These are phyloP conservation scores for Ustilago esculenta DNA, from an alignment of 1,284 basidiomycete species.

Conservation along the genomic window DNA sequence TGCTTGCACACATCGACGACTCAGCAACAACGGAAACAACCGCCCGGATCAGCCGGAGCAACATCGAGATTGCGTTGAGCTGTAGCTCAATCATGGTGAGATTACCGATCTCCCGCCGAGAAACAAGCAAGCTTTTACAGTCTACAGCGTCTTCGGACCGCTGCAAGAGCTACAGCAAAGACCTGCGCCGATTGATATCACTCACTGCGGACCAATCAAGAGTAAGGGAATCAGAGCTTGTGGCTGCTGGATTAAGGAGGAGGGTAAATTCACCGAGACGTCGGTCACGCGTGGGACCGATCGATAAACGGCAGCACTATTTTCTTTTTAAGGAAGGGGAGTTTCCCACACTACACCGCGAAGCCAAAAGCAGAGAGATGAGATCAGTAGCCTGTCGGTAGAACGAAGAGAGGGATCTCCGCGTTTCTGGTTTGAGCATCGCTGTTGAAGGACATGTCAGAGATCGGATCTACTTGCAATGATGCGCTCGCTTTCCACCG, in stretches of 20 bases:
- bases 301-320: slow-evolving; percentile 41
- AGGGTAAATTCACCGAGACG: slow-evolving; percentile 8
- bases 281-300: slow-evolving; percentile 13
- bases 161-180: slow-evolving; percentile 6
- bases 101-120: slow-evolving; percentile 16
- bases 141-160: not conserved
- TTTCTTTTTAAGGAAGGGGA: too few species aligned
- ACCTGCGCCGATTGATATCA: slow-evolving; percentile 26
- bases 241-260: slow-evolving; percentile 3
- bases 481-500: not conserved
- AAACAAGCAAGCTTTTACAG: not conserved
- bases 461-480: slow-evolving; percentile 16
- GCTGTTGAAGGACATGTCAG: not conserved
- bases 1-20: not conserved
- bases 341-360: too few species aligned
- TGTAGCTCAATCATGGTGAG: not conserved
- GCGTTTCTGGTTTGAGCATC: not conserved
- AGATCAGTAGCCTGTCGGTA: not conserved
- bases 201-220: slow-evolving; percentile 21
- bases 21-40: slow-evolving; percentile 1
- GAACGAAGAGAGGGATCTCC: slow-evolving; percentile 5
- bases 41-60: slow-evolving; percentile 17
- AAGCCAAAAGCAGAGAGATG: slow-evolving; percentile 9
- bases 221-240: slow-evolving; percentile 11
- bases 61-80: not conserved